These are phyloP conservation scores for Dipteronia sinensis DNA, from an alignment of 345 rosid species.

Conservation along the genomic window DNA sequence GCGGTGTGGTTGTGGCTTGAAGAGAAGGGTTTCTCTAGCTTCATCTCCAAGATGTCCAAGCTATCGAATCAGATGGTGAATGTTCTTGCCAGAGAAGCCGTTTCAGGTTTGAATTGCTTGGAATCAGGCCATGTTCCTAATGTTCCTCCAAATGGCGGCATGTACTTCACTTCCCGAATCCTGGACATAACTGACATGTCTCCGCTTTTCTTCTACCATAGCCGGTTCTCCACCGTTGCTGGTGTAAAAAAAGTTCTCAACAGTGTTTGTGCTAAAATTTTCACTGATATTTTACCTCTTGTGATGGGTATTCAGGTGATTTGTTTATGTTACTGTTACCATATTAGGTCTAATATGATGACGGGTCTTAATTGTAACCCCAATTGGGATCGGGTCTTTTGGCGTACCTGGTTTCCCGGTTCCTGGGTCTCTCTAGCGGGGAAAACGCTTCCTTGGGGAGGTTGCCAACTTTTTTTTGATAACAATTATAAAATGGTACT, in stretches of 20 bases:
- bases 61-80: constrained; percentile 29
- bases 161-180: constrained; percentile 33
- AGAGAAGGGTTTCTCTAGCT: constrained; percentile 38
- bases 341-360: too few relatives aligned
- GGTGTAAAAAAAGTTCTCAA: constrained; percentile 43
- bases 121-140: constrained; percentile 4
- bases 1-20: constrained; percentile 58
- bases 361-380: too few relatives aligned
- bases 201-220: constrained; percentile 29
- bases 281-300: constrained; percentile 33
- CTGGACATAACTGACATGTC: constrained; percentile 28
- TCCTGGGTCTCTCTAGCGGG: too few relatives aligned
- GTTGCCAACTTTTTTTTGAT: too few relatives aligned
- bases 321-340: too few relatives aligned
- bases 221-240: constrained; percentile 36
- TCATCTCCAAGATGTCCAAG: constrained; percentile 25
- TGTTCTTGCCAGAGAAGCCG: constrained; percentile 36
- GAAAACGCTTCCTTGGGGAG: too few relatives aligned
- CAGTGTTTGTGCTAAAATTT: constrained; percentile 34
- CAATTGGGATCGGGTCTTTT: too few relatives aligned
- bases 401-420: too few relatives aligned
- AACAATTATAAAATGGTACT: too few relatives aligned
- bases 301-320: too few relatives aligned
- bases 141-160: neutral
- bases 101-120: constrained; percentile 28